phyloP scores from a whole-genome alignment of 1,284 basidiomycete genomes.

The Naganishia sp. region DNA sequence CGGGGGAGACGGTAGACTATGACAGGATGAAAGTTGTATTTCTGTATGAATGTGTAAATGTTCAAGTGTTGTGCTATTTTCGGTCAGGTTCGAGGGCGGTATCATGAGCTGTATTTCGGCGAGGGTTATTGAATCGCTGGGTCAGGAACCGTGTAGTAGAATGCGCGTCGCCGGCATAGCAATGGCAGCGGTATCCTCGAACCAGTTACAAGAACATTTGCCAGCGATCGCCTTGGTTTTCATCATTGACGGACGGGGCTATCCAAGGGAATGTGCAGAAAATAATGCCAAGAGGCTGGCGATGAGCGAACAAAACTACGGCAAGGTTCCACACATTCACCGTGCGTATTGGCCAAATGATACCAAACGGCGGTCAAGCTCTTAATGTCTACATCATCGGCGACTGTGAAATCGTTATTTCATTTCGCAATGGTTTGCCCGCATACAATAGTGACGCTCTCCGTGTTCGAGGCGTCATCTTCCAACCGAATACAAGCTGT shows the following conservation, averaged over 20 bases:
- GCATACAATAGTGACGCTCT: constrained; percentile 3
- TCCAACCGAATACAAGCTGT: neutral
- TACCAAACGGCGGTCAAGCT: neutral
- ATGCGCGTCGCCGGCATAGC: too few relatives aligned
- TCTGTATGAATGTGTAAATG: too few relatives aligned
- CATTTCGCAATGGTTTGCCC: neutral
- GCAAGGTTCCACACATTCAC: neutral
- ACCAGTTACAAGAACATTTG: too few relatives aligned
- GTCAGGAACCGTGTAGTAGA: too few relatives aligned
- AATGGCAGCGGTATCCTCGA: too few relatives aligned
- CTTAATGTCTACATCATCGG: neutral
- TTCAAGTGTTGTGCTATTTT: too few relatives aligned
- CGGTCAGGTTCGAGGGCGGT: too few relatives aligned
- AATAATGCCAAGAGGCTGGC: neutral
- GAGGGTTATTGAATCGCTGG: too few relatives aligned
- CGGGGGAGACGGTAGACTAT: constrained; percentile 14
- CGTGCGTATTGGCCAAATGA: neutral
- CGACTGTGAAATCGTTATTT: neutral
- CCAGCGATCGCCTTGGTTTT: neutral
- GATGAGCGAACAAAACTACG: neutral
- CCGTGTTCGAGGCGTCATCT: neutral
- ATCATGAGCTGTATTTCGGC: too few relatives aligned
- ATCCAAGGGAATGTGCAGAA: neutral
- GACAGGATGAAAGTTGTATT: neutral
- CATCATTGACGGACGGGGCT: neutral